Conservation (phyloP, 495 filamentous ascomycete species). For the Articulospora tetracladia region DNA sequence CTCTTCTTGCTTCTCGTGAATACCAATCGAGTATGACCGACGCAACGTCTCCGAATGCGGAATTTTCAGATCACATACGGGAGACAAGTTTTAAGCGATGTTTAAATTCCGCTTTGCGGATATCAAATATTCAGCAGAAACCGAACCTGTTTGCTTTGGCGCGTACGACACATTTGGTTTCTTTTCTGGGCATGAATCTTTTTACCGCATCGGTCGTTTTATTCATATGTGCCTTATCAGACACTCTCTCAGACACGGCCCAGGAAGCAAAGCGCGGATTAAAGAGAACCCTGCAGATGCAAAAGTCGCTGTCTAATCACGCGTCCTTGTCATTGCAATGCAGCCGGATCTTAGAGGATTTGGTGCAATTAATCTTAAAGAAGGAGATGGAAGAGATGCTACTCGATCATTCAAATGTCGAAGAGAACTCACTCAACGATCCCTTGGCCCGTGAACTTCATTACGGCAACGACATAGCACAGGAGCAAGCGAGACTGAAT, state of each 20-base stretch:
- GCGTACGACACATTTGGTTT: conserved; percentile 30
- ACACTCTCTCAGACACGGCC: conserved; percentile 31
- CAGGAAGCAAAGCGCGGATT: conserved; percentile 34
- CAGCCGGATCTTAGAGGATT: conserved; percentile 23
- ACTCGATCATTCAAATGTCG: not conserved
- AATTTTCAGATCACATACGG: not conserved
- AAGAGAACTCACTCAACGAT: not conserved
- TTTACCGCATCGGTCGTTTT: conserved; percentile 34
- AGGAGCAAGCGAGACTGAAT: not conserved
- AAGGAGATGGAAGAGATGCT: conserved; percentile 13
- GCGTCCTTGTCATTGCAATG: conserved; percentile 32
- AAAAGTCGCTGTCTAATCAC: conserved; percentile 28
- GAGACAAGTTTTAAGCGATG: conserved; percentile 22
- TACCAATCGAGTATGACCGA: not conserved
- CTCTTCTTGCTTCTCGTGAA: conserved; percentile 27
- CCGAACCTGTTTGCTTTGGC: conserved; percentile 27
- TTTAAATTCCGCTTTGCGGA: conserved; percentile 30
- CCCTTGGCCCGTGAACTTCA: not conserved
- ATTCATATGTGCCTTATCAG: conserved; percentile 30
- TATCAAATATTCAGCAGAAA: conserved; percentile 27
- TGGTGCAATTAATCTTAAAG: conserved; percentile 8
- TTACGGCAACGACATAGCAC: not conserved
- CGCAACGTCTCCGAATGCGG: not conserved
- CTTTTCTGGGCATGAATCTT: conserved; percentile 34
- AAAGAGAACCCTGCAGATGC: conserved; percentile 30